Evolutionary conservation across 208 protist species (phyloP), one percentile per base, ranked within the genome.

Genomic region (Leishmania amazonensis): DNA sequence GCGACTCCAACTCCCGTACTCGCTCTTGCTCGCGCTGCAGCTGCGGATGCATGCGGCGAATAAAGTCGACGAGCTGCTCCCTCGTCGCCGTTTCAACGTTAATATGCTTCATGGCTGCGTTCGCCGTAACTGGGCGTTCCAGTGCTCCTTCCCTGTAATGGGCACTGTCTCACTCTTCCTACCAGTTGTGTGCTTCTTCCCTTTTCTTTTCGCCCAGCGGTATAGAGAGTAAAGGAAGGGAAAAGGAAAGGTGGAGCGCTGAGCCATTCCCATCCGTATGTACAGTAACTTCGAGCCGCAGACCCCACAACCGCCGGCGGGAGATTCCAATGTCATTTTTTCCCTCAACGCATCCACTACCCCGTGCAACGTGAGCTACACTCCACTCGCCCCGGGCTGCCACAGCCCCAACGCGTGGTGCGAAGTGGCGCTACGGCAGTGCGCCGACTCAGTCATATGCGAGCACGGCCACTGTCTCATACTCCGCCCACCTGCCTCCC

Each of bases 41-140:
- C 62, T 90, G 84, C 24, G 86, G 68, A 21, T 84, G 79, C 57
- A 94, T 80, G 51, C 91, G 83, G 45, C 90, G 90, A 53, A 94
- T 82, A 42, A 93, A 85, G 7, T 85, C 85, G 57, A 94, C 85
- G 60, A 97, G 84, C 70, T 97, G 88, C 80, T 97, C 91, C 28
- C 81, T 79, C 35, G 88, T 83, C 15, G 90, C 90, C 65, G 86
- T 84, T 57, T 86, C 75, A 8, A 88, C 80, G 31, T 83, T 88
- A 72, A 88, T 81, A 49, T 83, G 81, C 70, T 83, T 88, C 85
- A 88, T 88, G 31, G 24, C 40, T 62, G 35, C 40, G 57, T 49
- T 77, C 72, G 42, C 47, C 21, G 15, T 2, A 5, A 62, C 31
- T 31, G 47, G 0, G 21, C 42, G 17, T 35, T 8, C 38, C 42